A percentile compares a stretch with the other conserved stretches of the same genome.
Conservation (phyloP, 116 monocot species). For the Dioscorea cayenensis region DNA sequence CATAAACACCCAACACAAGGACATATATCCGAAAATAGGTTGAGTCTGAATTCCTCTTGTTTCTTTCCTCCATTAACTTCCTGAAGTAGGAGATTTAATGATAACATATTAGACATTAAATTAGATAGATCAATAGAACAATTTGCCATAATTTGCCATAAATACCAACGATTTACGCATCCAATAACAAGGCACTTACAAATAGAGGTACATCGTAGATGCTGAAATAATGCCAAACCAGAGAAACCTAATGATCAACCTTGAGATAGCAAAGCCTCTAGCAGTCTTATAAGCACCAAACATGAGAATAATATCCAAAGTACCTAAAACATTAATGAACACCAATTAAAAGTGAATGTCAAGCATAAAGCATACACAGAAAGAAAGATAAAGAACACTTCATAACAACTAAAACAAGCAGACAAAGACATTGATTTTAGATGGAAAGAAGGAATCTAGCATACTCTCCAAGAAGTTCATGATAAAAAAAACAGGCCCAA, state of each 20-base stretch:
- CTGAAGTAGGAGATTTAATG: conserved; percentile 25
- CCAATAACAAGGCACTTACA: conserved; percentile 44
- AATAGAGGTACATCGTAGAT: conserved; percentile 61
- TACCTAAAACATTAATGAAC: conserved; percentile 36
- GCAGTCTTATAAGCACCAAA: conserved; percentile 92
- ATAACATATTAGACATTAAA: background rate
- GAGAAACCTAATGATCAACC: conserved; percentile 72
- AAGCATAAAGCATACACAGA: background rate
- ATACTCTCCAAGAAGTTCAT: conserved; percentile 88
- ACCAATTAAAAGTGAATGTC: background rate
- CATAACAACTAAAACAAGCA: background rate
- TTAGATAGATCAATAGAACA: background rate
- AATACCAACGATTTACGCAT: background rate
- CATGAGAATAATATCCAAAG: conserved; percentile 78
- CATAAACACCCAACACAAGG: conserved; percentile 81
- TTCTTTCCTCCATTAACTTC: conserved; percentile 75
- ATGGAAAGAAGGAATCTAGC: background rate
- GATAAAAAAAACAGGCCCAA: conserved; percentile 79
- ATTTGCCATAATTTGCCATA: background rate
- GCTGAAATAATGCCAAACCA: conserved; percentile 63
- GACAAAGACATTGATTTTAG: background rate
- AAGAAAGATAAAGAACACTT: background rate
- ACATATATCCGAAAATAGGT: conserved; percentile 79
- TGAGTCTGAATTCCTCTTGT: conserved; percentile 51
- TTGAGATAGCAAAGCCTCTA: conserved; percentile 86